Evolutionary conservation across 257 asterid species (phyloP).

Genomic region (Mitragyna speciosa): DNA sequence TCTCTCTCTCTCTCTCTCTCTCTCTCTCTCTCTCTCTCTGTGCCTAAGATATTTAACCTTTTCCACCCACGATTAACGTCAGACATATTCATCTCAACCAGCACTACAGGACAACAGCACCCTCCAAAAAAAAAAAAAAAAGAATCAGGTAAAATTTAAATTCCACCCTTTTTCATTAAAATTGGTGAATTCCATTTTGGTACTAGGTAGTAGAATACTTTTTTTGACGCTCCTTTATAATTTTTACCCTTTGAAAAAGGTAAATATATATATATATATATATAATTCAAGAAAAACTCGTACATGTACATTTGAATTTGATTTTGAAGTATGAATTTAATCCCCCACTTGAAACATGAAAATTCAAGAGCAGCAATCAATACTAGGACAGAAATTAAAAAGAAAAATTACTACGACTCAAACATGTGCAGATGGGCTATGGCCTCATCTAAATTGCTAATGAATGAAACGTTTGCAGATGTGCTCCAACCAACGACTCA

Average conservation of each 20-base stretch:
- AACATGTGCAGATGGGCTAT: too few species aligned
- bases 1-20: not conserved
- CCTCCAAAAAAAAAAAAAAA: not conserved
- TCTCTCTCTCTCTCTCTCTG: not conserved
- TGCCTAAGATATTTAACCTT: slow-evolving; percentile 10
- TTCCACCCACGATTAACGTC: not conserved
- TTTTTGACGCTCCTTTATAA: not conserved
- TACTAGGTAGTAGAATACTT: not conserved
- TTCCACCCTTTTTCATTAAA: not conserved
- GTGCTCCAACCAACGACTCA: not conserved
- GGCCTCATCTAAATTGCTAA: slow-evolving; percentile 13
- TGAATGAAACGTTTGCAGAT: not conserved
- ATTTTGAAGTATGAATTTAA: not conserved
- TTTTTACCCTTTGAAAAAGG: not conserved
- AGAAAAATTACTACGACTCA: too few species aligned
- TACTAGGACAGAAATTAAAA: not conserved
- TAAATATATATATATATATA: too few species aligned
- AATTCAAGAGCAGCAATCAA: slow-evolving; percentile 8
- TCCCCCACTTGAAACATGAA: slow-evolving; percentile 5
- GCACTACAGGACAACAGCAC: not conserved
- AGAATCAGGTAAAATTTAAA: not conserved
- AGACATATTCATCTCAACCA: slow-evolving; percentile 8
- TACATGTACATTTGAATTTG: not conserved
- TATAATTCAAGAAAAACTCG: not conserved
- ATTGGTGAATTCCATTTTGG: not conserved